These are phyloP conservation scores for Rhipidocladum racemiflorum DNA, from an alignment of 176 grass and related monocot species.

Conservation along the genomic window DNA sequence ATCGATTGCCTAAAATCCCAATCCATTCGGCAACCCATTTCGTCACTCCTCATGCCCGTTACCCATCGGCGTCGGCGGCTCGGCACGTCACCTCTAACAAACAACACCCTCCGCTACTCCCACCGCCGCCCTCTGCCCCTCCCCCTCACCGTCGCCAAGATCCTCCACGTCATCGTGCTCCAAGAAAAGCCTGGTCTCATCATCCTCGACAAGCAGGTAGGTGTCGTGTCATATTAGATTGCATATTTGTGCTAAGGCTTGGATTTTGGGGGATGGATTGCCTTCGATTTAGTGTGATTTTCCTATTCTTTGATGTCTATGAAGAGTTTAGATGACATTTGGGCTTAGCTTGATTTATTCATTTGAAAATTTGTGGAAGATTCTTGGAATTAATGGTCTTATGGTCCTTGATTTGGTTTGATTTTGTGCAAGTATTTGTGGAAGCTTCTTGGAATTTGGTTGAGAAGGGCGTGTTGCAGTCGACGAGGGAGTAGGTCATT, in stretches of 20 bases:
- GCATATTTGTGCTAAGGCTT: neutral
- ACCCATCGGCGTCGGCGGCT: too few relatives aligned
- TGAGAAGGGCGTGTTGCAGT: too few relatives aligned
- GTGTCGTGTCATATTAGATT: neutral
- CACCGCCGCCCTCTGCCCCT: conserved; percentile 55
- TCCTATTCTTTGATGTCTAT: neutral
- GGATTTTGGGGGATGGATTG: neutral
- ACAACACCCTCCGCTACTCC: too few relatives aligned
- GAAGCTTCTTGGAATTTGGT: too few relatives aligned
- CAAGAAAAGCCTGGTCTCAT: conserved; percentile 64
- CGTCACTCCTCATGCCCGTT: too few relatives aligned
- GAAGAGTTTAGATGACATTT: neutral
- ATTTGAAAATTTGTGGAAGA: neutral
- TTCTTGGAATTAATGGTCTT: neutral
- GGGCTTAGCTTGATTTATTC: neutral
- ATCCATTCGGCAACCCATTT: too few relatives aligned
- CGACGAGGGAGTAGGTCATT: too few relatives aligned
- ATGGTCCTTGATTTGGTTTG: neutral
- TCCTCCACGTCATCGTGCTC: conserved; percentile 63
- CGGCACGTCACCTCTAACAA: too few relatives aligned
- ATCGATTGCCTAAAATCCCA: too few relatives aligned
- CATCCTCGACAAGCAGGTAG: conserved; percentile 93
- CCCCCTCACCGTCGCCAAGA: conserved; percentile 78
- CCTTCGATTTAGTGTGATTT: neutral
- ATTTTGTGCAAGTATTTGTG: too few relatives aligned